Evolutionary conservation across 805 yeast genomes (phyloP).

Genomic region (Saccharomycopsis javanensis): DNA sequence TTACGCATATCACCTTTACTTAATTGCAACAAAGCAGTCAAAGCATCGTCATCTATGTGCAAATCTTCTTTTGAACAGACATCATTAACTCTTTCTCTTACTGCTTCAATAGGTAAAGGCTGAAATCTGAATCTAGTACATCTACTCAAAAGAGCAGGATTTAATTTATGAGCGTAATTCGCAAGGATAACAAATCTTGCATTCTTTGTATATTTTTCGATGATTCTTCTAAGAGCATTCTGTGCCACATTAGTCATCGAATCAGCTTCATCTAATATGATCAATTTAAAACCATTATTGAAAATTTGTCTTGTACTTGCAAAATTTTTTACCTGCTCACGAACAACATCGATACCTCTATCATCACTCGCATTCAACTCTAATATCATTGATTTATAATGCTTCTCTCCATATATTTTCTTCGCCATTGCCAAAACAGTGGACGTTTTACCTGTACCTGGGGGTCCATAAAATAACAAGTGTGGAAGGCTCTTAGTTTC

Average conservation of each 20-base stretch:
- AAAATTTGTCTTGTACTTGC: slow-evolving; percentile 95
- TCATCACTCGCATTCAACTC: slow-evolving; percentile 96
- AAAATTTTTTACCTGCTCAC: slow-evolving; percentile 93
- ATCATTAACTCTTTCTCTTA: slow-evolving; percentile 52
- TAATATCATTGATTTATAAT: slow-evolving; percentile 78
- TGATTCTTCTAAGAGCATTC: slow-evolving; percentile 66
- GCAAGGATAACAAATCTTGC: slow-evolving; percentile 95
- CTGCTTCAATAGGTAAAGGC: slow-evolving; percentile 63
- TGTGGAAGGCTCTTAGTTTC: slow-evolving; percentile 82
- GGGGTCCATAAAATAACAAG: slow-evolving; percentile 88
- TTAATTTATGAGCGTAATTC: slow-evolving; percentile 88
- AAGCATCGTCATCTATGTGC: slow-evolving; percentile 48
- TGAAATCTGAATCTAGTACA: slow-evolving; percentile 92
- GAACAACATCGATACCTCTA: slow-evolving; percentile 95
- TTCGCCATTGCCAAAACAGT: slow-evolving; percentile 80
- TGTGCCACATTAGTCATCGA: slow-evolving; percentile 88
- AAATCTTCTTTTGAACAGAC: slow-evolving; percentile 66
- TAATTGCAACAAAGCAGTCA: slow-evolving; percentile 53
- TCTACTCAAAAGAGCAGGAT: slow-evolving; percentile 89
- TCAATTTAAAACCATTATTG: slow-evolving; percentile 72
- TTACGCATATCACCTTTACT: slow-evolving; percentile 96
- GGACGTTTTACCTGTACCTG: slow-evolving; percentile 90
- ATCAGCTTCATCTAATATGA: slow-evolving; percentile 93
- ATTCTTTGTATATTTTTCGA: slow-evolving; percentile 87
- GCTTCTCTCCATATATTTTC: slow-evolving; percentile 72